Evolutionary conservation across 352 stramenopile species (phyloP).

Genomic region (Phytophthora ohioensis): DNA sequence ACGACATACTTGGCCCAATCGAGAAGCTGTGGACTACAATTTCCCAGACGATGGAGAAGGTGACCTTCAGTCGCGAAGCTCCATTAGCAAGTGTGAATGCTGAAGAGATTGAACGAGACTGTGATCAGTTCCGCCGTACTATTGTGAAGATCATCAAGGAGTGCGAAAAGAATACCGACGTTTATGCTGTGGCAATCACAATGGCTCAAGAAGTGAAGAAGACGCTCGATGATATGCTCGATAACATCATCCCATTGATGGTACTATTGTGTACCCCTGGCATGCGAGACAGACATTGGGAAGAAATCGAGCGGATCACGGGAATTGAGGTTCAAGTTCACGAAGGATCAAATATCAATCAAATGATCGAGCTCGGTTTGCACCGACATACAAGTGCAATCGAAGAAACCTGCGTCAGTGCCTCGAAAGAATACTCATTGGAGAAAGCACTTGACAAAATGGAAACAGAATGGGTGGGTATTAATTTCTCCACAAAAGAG

Average conservation of each 20-base stretch:
- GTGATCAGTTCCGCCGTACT: slow-evolving; percentile 88
- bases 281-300: slow-evolving; percentile 93
- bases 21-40: slow-evolving; percentile 90
- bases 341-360: slow-evolving; percentile 92
- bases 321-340: slow-evolving; percentile 89
- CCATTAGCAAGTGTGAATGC: slow-evolving; percentile 78
- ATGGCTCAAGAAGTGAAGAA: slow-evolving; percentile 88
- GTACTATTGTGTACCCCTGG: slow-evolving; percentile 92
- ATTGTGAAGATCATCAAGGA: slow-evolving; percentile 93
- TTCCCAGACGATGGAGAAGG: slow-evolving; percentile 78
- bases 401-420: slow-evolving; percentile 94
- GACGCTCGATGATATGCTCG: slow-evolving; percentile 85
- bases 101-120: slow-evolving; percentile 87
- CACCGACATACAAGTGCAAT: slow-evolving; percentile 90
- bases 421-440: slow-evolving; percentile 95
- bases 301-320: slow-evolving; percentile 91
- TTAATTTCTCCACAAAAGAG: slow-evolving; percentile 94
- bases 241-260: slow-evolving; percentile 93
- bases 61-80: slow-evolving; percentile 74
- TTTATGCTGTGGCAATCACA: slow-evolving; percentile 79
- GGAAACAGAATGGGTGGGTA: slow-evolving; percentile 92
- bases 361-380: slow-evolving; percentile 90
- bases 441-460: slow-evolving; percentile 95
- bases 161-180: slow-evolving; percentile 90
- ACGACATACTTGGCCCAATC: slow-evolving; percentile 87